phyloP scores from a whole-genome alignment of 768 basidiomycete genomes.

The Punctularia strigosozonata region DNA sequence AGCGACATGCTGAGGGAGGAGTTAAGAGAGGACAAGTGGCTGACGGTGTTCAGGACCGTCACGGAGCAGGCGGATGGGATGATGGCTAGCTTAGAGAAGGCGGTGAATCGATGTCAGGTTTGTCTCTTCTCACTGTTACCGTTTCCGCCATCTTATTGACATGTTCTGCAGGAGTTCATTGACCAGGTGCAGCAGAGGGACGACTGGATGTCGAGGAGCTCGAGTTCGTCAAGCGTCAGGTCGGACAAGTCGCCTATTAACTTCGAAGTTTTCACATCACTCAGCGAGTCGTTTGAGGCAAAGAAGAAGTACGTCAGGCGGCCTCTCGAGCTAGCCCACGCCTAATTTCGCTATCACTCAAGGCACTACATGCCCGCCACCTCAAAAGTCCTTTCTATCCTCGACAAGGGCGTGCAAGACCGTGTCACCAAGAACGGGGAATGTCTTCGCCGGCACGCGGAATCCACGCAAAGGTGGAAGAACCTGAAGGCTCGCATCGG shows the following conservation, averaged over 20 bases:
- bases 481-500: conserved; percentile 68
- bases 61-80: conserved; percentile 94
- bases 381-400: conserved; percentile 83
- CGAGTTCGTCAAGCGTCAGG: conserved; percentile 32
- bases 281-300: conserved; percentile 71
- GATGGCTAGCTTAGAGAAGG: conserved; percentile 95
- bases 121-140: conserved; percentile 13
- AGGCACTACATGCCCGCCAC: conserved; percentile 95
- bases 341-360: conserved; percentile 3
- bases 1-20: conserved; percentile 80
- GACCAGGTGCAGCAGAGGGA: conserved; percentile 65
- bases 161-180: conserved; percentile 60
- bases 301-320: conserved; percentile 83
- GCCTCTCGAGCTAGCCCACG: conserved; percentile 6
- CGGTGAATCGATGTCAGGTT: conserved; percentile 82
- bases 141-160: conserved; percentile 2
- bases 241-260: conserved; percentile 41
- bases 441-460: conserved; percentile 79
- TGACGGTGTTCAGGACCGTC: conserved; percentile 88
- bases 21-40: conserved; percentile 94
- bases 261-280: conserved; percentile 50
- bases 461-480: conserved; percentile 80
- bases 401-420: conserved; percentile 89
- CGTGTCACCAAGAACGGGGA: conserved; percentile 96
- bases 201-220: conserved; percentile 27